phyloP scores from a whole-genome alignment of 768 basidiomycete genomes.

The Pulveroboletus sp. region DNA sequence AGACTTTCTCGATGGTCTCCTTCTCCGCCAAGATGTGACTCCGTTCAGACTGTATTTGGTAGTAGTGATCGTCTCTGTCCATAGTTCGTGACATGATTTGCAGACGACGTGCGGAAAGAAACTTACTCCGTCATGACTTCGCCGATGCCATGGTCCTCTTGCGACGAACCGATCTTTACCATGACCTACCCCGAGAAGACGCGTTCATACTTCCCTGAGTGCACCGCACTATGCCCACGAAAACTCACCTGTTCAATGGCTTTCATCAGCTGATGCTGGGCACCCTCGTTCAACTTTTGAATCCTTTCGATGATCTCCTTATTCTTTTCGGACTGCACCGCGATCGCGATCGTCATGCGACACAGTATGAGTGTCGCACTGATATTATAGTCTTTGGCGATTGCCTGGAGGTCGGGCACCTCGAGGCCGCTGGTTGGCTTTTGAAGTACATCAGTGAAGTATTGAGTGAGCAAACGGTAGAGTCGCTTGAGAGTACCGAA shows the following conservation, averaged over 20 bases:
- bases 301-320: conserved; percentile 87
- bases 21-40: conserved; percentile 78
- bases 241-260: conserved; percentile 81
- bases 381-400: conserved; percentile 72
- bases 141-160: conserved; percentile 43
- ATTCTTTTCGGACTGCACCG: conserved; percentile 85
- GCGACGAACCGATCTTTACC: conserved; percentile 57
- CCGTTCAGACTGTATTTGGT: conserved; percentile 75
- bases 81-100: conserved; percentile 8
- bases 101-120: conserved; percentile 1
- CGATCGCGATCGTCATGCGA: conserved; percentile 76
- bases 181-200: conserved; percentile 50
- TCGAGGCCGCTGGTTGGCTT: conserved; percentile 73
- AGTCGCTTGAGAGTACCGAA: conserved; percentile 80
- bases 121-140: conserved; percentile 79
- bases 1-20: conserved; percentile 79
- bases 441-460: conserved; percentile 78
- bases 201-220: conserved; percentile 1
- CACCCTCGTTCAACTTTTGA: conserved; percentile 71
- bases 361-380: conserved; percentile 69
- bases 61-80: conserved; percentile 81
- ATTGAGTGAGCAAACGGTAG: conserved; percentile 85
- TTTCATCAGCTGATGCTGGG: conserved; percentile 89
- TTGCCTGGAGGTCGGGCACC: conserved; percentile 82
- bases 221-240: not conserved